Conservation (phyloP, 805 yeast genomes). For the Candida pini region DNA sequence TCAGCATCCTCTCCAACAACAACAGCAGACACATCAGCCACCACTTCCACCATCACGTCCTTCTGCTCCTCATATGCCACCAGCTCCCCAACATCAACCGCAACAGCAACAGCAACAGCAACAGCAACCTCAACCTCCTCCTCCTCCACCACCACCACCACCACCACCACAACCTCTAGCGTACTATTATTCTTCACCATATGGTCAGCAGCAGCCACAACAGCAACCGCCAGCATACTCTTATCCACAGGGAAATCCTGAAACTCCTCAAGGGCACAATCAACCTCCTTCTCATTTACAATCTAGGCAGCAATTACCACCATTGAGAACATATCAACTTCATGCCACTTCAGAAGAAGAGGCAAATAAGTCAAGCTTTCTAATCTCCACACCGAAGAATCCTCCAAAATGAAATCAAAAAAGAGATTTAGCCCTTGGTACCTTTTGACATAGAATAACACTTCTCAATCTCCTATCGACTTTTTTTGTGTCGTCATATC, state of each 20-base stretch:
- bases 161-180: conserved; percentile 8
- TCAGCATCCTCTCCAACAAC: too few species aligned
- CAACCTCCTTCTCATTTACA: too few species aligned
- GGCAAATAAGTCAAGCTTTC: conserved; percentile 17
- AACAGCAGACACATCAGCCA: too few species aligned
- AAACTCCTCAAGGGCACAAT: too few species aligned
- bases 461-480: too few species aligned
- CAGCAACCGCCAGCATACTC: too few species aligned
- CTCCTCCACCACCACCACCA: not conserved
- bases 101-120: conserved; percentile 5
- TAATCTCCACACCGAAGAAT: conserved; percentile 19
- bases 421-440: too few species aligned
- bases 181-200: conserved; percentile 12
- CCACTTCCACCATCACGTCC: not conserved
- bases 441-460: too few species aligned
- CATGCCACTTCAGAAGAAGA: too few species aligned
- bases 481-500: too few species aligned
- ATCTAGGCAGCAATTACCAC: not conserved
- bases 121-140: conserved; percentile 4
- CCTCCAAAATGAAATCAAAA: conserved; percentile 22
- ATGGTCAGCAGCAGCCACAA: conserved; percentile 8
- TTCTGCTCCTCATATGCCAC: not conserved
- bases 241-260: too few species aligned
- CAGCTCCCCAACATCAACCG: conserved; percentile 4
- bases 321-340: not conserved